Conservation (phyloP, 768 basidiomycete genomes). For the Leccinum truebloodii region DNA sequence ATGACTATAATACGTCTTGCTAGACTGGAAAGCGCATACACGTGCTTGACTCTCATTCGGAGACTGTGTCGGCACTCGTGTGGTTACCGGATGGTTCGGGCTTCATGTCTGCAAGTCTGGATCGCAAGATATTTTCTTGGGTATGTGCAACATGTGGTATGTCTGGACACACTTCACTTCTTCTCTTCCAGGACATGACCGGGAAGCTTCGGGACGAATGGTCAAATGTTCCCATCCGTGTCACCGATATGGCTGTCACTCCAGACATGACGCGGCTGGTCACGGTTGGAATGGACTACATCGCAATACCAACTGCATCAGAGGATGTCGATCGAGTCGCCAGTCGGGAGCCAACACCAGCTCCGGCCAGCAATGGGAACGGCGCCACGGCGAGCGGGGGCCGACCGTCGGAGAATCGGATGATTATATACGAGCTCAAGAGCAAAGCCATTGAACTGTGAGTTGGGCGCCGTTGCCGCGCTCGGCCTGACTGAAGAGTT, state of each 20-base stretch:
- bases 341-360: conserved; percentile 38
- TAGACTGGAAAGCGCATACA: conserved; percentile 77
- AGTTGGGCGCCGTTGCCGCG: conserved; percentile 32
- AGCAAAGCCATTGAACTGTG: conserved; percentile 71
- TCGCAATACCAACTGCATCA: conserved; percentile 24
- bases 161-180: conserved; percentile 9
- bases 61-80: conserved; percentile 81
- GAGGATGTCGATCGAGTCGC: conserved; percentile 27
- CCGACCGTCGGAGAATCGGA: conserved; percentile 52
- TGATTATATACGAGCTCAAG: conserved; percentile 76
- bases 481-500: conserved; percentile 9
- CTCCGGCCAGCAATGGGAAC: conserved; percentile 35
- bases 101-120: conserved; percentile 88
- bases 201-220: conserved; percentile 75
- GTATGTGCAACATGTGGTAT: conserved; percentile 42
- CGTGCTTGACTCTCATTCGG: conserved; percentile 68
- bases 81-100: conserved; percentile 90
- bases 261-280: conserved; percentile 84
- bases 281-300: conserved; percentile 71
- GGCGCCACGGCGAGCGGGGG: conserved; percentile 35
- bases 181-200: conserved; percentile 57
- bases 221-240: conserved; percentile 70
- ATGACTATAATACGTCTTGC: conserved; percentile 11
- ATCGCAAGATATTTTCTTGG: conserved; percentile 83
- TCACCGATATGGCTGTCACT: conserved; percentile 84